Evolutionary conservation across 2,329 filamentous ascomycete species (phyloP).

Genomic region (Paraphoma chrysanthemicola): DNA sequence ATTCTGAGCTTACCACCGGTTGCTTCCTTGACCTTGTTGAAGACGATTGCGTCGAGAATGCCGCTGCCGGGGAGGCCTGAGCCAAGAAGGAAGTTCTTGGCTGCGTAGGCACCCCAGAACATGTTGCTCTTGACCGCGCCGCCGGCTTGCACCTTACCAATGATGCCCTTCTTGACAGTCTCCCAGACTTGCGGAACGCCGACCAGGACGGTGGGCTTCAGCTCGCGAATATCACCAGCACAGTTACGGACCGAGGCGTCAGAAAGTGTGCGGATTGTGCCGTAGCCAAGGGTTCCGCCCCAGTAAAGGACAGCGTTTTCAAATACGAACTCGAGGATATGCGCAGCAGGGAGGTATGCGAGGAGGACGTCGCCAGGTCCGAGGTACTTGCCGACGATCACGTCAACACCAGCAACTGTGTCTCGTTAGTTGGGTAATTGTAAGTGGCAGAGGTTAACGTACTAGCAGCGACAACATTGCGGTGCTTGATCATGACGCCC

Average conservation of each 20-base stretch:
- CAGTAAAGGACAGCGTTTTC: conserved; percentile 90
- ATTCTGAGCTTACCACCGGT: conserved; percentile 89
- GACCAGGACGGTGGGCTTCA: conserved; percentile 86
- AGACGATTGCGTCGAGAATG: conserved; percentile 82
- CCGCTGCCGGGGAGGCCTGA: conserved; percentile 69
- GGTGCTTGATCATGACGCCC: conserved; percentile 83
- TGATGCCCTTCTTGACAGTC: conserved; percentile 92
- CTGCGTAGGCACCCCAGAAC: conserved; percentile 74
- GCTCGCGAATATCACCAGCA: conserved; percentile 90
- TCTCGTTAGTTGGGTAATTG: conserved; percentile 13
- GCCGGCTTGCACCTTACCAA: conserved; percentile 76
- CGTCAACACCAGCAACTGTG: conserved; percentile 77
- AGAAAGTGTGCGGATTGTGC: conserved; percentile 85
- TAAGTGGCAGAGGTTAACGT: conserved; percentile 44
- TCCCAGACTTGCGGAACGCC: conserved; percentile 98
- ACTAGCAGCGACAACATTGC: conserved; percentile 79
- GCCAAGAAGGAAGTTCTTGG: conserved; percentile 67
- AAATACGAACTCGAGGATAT: conserved; percentile 96
- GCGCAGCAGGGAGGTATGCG: conserved; percentile 90
- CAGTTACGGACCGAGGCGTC: conserved; percentile 88
- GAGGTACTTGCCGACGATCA: conserved; percentile 78
- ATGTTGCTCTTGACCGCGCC: conserved; percentile 75
- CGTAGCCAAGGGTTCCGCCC: conserved; percentile 92
- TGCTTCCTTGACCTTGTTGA: conserved; percentile 88
- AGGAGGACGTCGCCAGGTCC: conserved; percentile 80